Base-by-base conservation (phyloP, 306 rosid genomes). In the Pyrus betulifolia region DNA sequence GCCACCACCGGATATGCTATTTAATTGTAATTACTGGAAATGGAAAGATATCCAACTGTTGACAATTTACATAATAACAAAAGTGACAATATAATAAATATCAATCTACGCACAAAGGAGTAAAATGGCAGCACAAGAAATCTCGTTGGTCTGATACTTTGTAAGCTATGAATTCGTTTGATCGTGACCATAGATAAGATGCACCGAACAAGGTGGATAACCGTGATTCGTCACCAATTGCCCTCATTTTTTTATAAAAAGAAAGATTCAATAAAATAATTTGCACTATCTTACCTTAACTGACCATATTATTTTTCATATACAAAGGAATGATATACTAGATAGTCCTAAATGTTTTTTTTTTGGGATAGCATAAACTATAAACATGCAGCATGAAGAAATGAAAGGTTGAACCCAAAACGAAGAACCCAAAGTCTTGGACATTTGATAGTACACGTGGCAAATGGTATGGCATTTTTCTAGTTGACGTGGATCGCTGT, bases 191-290 rank as follows among this genome's bases (percentile, higher is more conserved):
- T 38, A 38, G 42, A 38, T 38, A 38, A 6, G 0, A 10, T 38
- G 42, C 2, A 10, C 42, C 2, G 9, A 38, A 38, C 42, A 38
- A 38, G 42, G 9, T 35, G 8, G 9, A 7, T 38, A 38, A 38
- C 0, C 0, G 0, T 38, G 2, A 38, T 38, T 35, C 0, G 10
- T 0, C 10, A 38, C 10, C 2, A 38, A 2, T 35, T 6, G 2
- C 6, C 9, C 8, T 35, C 40, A 33, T 35, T 35, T 35, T 35
- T 35, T 35, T 35, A 35, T 35, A 35, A 35, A 35, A 35, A 6
- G 40, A 35, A 35, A 35, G 1, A 35, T 35, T 35, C 25, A 57
- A 10, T 9, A 57, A 27, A 27, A 17, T 18, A 6, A 17, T 30
- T 18, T 30, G 22, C 17, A 31, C 22, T 31, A 8, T 9, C 44